Base-by-base conservation (phyloP, 2,329 filamentous ascomycete genomes). In the Sarocladium kiliense region DNA sequence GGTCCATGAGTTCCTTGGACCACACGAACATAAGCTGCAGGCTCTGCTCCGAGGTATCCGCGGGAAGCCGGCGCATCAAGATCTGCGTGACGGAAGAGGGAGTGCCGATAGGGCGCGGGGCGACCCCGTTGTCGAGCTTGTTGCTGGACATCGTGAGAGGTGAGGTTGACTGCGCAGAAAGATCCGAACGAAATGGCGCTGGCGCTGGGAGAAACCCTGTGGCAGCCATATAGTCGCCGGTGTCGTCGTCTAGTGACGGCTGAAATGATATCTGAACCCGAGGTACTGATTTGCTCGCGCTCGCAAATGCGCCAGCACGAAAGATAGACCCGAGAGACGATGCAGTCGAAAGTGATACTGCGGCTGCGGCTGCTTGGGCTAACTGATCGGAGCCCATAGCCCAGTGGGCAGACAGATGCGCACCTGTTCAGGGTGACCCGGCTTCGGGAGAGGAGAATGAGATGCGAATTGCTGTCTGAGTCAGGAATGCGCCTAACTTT, bases 21-120 rank as follows among this genome's bases (percentile, higher is more conserved):
- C 80, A 84, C 41, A 82, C 71, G 32, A 82, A 72, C 80, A 85
- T 84, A 27, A 81, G 66, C 47, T 77, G 73, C 53, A 86, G 62
- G 23, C 74, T 74, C 53, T 83, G 76, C 53, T 82, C 77, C 1
- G 77, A 77, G 2, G 77, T 81, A 60, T 79, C 77, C 51, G 72
- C 59, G 1, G 82, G 81, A 12, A 86, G 71, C 59, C 76, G 74
- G 54, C 78, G 78, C 57, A 85, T 80, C 47, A 82, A 64, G 34
- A 83, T 47, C 66, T 16, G 70, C 65, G 55, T 63, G 64, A 56
- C 70, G 64, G 58, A 71, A 74, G 50, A 41, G 2, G 73, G 70
- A 1, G 68, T 70, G 57, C 71, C 71, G 44, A 74, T 64, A 18
- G 75, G 68, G 56, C 47, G 47, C n/a, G 47, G 47, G 14, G 47